These are phyloP conservation scores for Mrakia blollopis DNA, from an alignment of 768 basidiomycete genomes.

Conservation along the genomic window DNA sequence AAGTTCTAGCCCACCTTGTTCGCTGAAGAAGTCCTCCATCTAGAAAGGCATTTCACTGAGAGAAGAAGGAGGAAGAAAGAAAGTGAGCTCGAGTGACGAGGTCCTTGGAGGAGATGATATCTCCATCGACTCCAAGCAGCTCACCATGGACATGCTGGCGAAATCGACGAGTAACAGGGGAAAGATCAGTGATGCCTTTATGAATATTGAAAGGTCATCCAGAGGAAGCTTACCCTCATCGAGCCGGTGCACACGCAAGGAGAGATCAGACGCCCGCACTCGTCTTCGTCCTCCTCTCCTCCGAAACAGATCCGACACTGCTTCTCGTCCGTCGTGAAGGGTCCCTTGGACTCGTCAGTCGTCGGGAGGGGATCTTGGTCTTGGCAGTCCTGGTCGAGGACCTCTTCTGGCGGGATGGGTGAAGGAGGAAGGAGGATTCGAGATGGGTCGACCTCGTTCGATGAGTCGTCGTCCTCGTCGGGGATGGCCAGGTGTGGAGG, in stretches of 20 bases:
- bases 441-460: not conserved
- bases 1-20: slow-evolving; percentile 15
- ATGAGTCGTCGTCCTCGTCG: not conserved
- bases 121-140: too few species aligned
- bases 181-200: not conserved
- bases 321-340: not conserved
- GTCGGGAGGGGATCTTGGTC: not conserved
- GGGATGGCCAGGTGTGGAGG: not conserved
- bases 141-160: not conserved
- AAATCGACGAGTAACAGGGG: not conserved
- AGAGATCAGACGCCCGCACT: slow-evolving; percentile 28
- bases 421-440: slow-evolving; percentile 9
- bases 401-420: not conserved
- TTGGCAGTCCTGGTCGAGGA: not conserved
- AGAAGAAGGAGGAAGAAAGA: not conserved
- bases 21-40: slow-evolving; percentile 13
- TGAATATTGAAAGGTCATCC: too few species aligned
- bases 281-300: slow-evolving; percentile 26
- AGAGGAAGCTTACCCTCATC: not conserved
- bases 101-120: too few species aligned
- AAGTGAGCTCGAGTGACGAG: too few species aligned
- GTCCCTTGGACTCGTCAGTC: not conserved
- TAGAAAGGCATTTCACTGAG: slow-evolving; percentile 17
- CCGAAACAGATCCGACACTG: slow-evolving; percentile 35
- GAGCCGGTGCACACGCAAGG: slow-evolving; percentile 23